Evolutionary conservation across 495 filamentous ascomycete species (phyloP), one percentile per base, ranked within the genome.

Genomic region (Aspergillus taichungensis): DNA sequence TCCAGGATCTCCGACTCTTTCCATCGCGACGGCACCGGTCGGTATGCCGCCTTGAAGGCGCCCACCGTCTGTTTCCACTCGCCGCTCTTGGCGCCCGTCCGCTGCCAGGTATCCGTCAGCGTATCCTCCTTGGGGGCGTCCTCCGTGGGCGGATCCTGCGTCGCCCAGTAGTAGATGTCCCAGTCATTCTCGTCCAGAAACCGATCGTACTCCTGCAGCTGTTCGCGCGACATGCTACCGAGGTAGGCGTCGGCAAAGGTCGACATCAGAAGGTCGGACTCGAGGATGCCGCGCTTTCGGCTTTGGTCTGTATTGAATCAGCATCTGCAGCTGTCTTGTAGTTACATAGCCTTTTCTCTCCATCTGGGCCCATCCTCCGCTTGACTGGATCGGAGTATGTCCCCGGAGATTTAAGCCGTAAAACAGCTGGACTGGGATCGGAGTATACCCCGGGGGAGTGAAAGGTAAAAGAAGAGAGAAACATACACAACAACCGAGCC

Each of bases 81-180:
- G 40, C 90, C 92, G 48, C 59, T 75, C 59, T 69, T 68, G 34
- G 65, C 67, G 27, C 67, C 72, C 4, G 67, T 73, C 33, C 72
- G 60, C 52, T 73, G 72, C 74, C 74, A 77, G 24, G 61, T 72
- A 47, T 77, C 74, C n/a, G 74, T 75, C 34, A 66, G 55, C 5
- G 67, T 69, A 41, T 71, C 71, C 46, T 72, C 60, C 29, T 64
- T 57, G 37, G 57, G 53, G 10, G 60, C 60, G 0, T 69, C 59
- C 10, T 79, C 75, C 1, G 71, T 53, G 1, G 78, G 70, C 6
- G 85, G 77, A 51, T 85, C 80, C 62, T 98, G 94, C n/a, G 94
- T 98, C 0, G 88, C 87, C 92, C 92, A 98, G 76, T 98, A 98
- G 73, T 98, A 98, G 47, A 98, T 97, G 62, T 98, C 92, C 92